These are phyloP conservation scores for Cordyceps farinosa DNA, from an alignment of 2,329 filamentous ascomycete genomes.

Conservation along the genomic window DNA sequence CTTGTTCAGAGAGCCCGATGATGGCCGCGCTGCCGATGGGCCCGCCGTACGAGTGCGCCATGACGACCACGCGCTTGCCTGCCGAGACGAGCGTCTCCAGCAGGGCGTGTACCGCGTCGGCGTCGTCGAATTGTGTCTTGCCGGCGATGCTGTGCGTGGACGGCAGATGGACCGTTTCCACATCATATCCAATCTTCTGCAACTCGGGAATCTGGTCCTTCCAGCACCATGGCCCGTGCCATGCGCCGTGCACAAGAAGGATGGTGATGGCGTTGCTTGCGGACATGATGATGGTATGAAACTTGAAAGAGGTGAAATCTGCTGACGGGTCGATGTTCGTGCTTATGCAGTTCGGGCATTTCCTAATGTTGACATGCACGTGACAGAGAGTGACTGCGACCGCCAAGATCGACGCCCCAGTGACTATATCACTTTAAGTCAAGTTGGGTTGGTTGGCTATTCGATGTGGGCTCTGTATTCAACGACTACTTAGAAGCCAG, in stretches of 20 bases:
- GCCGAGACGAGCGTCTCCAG: conserved; percentile 30
- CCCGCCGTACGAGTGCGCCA: conserved; percentile 44
- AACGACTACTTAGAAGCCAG: too few relatives aligned
- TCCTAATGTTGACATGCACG: background rate
- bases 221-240: conserved; percentile 32
- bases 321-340: background rate
- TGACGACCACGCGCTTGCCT: conserved; percentile 39
- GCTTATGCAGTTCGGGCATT: background rate
- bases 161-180: conserved; percentile 26
- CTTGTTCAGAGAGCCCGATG: background rate
- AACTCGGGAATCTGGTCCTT: conserved; percentile 29
- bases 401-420: background rate
- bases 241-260: conserved; percentile 39
- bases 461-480: too few relatives aligned
- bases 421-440: too few relatives aligned
- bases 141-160: conserved; percentile 29
- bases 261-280: conserved; percentile 22
- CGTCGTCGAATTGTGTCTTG: conserved; percentile 30
- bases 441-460: too few relatives aligned
- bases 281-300: background rate
- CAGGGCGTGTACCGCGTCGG: conserved; percentile 27
- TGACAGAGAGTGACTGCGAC: background rate
- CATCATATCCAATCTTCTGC: conserved; percentile 28
- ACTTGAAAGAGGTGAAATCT: too few relatives aligned
- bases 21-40: conserved; percentile 28